Conservation (phyloP, 768 basidiomycete genomes). For the Lyophyllum decastes region DNA sequence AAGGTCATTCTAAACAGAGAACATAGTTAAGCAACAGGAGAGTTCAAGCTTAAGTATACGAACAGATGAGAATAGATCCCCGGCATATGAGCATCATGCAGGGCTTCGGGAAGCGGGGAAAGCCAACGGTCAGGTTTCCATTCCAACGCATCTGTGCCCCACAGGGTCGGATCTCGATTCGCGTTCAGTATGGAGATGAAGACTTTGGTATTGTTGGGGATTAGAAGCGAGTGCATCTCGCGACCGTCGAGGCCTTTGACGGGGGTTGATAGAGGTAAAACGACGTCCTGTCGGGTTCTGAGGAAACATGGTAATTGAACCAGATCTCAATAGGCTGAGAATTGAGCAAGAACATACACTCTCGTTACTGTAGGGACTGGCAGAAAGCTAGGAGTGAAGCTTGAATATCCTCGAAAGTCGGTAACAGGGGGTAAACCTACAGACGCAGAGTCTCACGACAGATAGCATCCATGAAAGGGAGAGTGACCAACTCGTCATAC, state of each 20-base stretch:
- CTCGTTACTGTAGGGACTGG: constrained; percentile 16
- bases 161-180: constrained; percentile 28
- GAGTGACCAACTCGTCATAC: constrained; percentile 26
- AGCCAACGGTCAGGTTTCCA: constrained; percentile 47
- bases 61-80: constrained; percentile 27
- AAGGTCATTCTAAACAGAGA: constrained; percentile 34
- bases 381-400: constrained; percentile 17
- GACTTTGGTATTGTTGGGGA: not conserved
- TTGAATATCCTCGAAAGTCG: not conserved
- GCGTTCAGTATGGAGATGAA: constrained; percentile 1
- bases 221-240: not conserved
- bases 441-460: constrained; percentile 35
- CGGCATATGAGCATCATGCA: constrained; percentile 21
- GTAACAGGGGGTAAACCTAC: constrained; percentile 13
- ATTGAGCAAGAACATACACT: constrained; percentile 9
- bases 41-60: not conserved
- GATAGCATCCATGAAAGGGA: constrained; percentile 37
- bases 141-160: constrained; percentile 41
- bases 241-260: constrained; percentile 3
- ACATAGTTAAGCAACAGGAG: not conserved
- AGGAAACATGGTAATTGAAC: not conserved
- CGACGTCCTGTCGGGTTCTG: not conserved
- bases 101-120: constrained; percentile 25
- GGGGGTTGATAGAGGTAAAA: not conserved
- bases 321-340: too few relatives aligned